Percentiles rank a stretch among this genome's conserved stretches.
These are phyloP conservation scores for Pestalotiopsis fici DNA, from an alignment of 2,329 filamentous ascomycete genomes.

Conservation along the genomic window DNA sequence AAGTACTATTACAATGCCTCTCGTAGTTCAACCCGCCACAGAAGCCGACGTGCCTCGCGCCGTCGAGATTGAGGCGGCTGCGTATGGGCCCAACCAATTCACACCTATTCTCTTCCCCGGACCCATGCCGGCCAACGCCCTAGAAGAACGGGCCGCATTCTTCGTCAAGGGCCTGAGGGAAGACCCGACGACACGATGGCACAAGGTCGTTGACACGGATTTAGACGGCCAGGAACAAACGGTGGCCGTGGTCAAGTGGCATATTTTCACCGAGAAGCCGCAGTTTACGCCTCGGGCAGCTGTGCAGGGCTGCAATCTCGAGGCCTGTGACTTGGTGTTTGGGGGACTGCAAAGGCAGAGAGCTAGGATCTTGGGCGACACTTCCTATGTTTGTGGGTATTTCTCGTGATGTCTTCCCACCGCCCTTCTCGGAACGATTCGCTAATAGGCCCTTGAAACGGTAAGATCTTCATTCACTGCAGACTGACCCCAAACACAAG, in stretches of 20 bases:
- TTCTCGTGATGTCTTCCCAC: neutral
- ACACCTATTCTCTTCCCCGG: constrained; percentile 34
- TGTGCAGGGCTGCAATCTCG: constrained; percentile 26
- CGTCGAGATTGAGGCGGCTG: constrained; percentile 36
- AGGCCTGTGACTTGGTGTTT: constrained; percentile 33
- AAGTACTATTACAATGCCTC: constrained; percentile 30
- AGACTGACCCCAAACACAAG: constrained; percentile 42
- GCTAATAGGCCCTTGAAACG: neutral
- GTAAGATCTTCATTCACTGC: constrained; percentile 36
- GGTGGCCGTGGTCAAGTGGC: constrained; percentile 34
- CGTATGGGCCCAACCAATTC: constrained; percentile 34
- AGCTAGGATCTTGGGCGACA: constrained; percentile 19
- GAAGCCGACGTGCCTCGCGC: constrained; percentile 35
- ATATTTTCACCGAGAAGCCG: constrained; percentile 23
- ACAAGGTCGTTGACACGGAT: constrained; percentile 34
- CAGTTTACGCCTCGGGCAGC: constrained; percentile 18
- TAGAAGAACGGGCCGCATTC: constrained; percentile 20
- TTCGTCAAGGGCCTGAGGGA: constrained; percentile 19
- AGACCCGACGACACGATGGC: constrained; percentile 26
- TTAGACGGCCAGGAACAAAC: constrained; percentile 25
- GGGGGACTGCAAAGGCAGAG: constrained; percentile 20
- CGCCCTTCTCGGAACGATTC: too few relatives aligned
- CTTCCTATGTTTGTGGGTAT: constrained; percentile 28
- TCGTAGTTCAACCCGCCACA: constrained; percentile 34
- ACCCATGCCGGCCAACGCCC: constrained; percentile 24